Conservation (phyloP, 202 grass and related monocot species). For the Cymbopogon flexuosus region DNA sequence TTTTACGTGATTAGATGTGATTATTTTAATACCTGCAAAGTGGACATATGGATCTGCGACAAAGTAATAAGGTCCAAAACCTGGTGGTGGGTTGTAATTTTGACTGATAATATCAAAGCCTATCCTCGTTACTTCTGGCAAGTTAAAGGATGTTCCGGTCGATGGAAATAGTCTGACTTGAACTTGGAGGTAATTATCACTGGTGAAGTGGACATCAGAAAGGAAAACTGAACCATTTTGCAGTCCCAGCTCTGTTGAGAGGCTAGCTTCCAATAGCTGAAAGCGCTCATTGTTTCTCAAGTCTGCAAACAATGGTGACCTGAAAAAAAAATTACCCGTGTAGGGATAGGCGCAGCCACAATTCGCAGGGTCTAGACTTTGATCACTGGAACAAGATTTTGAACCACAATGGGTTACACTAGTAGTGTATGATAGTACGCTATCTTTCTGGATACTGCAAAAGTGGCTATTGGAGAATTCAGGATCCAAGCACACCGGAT, state of each 20-base stretch:
- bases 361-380: slow-evolving; percentile 50
- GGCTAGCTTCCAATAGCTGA: slow-evolving; percentile 44
- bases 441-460: slow-evolving; percentile 37
- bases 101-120: slow-evolving; percentile 58
- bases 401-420: slow-evolving; percentile 40
- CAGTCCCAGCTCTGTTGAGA: slow-evolving; percentile 42
- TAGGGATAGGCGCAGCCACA: slow-evolving; percentile 65
- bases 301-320: slow-evolving; percentile 50
- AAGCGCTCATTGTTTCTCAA: slow-evolving; percentile 33
- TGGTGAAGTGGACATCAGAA: slow-evolving; percentile 44
- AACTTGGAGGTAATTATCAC: slow-evolving; percentile 50
- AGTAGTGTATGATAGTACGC: slow-evolving; percentile 42
- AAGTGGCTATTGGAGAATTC: slow-evolving; percentile 30
- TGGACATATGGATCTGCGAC: slow-evolving; percentile 33
- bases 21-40: slow-evolving; percentile 40
- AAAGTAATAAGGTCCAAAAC: slow-evolving; percentile 83
- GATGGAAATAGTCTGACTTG: slow-evolving; percentile 58
- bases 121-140: slow-evolving; percentile 38
- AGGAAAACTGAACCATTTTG: slow-evolving; percentile 47
- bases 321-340: slow-evolving; percentile 52
- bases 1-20: background rate
- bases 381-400: slow-evolving; percentile 33
- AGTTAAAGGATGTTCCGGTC: slow-evolving; percentile 41
- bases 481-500: slow-evolving; percentile 55
- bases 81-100: slow-evolving; percentile 38